These are phyloP conservation scores for Platanthera zijinensis DNA, from an alignment of 106 monocot genomes.

Conservation along the genomic window DNA sequence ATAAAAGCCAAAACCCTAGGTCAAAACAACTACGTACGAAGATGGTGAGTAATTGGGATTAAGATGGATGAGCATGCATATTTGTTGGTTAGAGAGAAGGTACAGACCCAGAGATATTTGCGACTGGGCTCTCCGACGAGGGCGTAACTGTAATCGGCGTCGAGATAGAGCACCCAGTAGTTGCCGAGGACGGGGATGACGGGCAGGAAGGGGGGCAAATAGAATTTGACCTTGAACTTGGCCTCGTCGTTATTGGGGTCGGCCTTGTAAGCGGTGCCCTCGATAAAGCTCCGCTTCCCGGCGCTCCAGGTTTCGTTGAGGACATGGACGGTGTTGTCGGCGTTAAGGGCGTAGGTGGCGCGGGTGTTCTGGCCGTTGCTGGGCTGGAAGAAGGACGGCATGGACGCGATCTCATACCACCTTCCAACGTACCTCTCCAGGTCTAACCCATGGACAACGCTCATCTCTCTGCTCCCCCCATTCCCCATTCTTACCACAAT, in stretches of 20 bases:
- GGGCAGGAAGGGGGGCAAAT: slow-evolving; percentile 87
- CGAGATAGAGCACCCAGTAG: slow-evolving; percentile 88
- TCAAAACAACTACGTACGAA: too few relatives aligned
- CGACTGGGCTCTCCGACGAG: slow-evolving; percentile 72
- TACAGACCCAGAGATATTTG: slow-evolving; percentile 70
- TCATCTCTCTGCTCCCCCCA: slow-evolving; percentile 38
- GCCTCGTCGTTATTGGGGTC: slow-evolving; percentile 73
- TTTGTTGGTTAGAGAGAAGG: too few relatives aligned
- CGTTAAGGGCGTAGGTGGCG: slow-evolving; percentile 71
- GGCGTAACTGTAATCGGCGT: slow-evolving; percentile 56
- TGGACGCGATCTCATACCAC: slow-evolving; percentile 97
- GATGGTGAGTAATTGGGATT: too few relatives aligned
- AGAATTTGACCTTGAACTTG: slow-evolving; percentile 95
- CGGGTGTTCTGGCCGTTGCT: slow-evolving; percentile 59
- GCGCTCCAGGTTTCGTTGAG: slow-evolving; percentile 90
- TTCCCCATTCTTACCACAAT: slow-evolving; percentile 4
- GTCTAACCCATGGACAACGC: slow-evolving; percentile 58
- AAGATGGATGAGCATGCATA: too few relatives aligned
- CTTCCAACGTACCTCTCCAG: slow-evolving; percentile 78
- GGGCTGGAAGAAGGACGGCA: slow-evolving; percentile 83
- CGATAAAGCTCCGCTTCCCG: slow-evolving; percentile 63
- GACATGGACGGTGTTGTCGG: slow-evolving; percentile 58
- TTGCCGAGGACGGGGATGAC: slow-evolving; percentile 70
- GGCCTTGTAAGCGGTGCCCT: slow-evolving; percentile 66
- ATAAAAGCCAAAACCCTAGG: too few relatives aligned